A percentile compares a stretch with the other conserved stretches of the same genome.
phyloP scores from a whole-genome alignment of 2,329 filamentous ascomycete genomes.

The Pyricularia grisea region DNA sequence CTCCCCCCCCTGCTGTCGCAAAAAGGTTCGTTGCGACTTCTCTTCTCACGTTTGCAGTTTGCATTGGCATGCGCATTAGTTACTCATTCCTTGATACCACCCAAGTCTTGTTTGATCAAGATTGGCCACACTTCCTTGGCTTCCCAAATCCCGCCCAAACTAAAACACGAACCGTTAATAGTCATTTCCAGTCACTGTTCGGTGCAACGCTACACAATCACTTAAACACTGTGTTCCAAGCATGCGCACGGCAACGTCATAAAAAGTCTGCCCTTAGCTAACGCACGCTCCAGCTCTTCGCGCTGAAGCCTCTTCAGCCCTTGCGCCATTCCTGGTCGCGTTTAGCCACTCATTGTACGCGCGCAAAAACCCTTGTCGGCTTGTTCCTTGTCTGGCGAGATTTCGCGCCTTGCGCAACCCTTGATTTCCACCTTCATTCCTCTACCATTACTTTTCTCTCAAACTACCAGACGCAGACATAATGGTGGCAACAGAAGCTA shows the following conservation, averaged over 20 bases:
- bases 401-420: background rate
- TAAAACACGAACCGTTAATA: background rate
- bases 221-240: background rate
- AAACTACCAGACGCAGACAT: conserved; percentile 2
- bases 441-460: background rate
- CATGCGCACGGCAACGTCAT: background rate
- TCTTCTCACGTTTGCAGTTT: background rate
- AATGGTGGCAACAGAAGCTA: conserved; percentile 50
- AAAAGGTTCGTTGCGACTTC: background rate
- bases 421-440: background rate
- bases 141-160: background rate
- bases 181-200: background rate
- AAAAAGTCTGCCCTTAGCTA: background rate
- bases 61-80: background rate
- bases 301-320: background rate
- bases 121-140: background rate
- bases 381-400: background rate
- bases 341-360: background rate
- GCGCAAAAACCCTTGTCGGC: background rate
- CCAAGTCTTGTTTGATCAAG: background rate
- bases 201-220: background rate
- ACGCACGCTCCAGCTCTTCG: background rate
- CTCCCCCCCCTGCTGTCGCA: background rate
- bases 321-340: background rate
- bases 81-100: background rate